Evolutionary conservation across 2,329 filamentous ascomycete genomes (phyloP).

Genomic region (Lasiodiplodia sp.): DNA sequence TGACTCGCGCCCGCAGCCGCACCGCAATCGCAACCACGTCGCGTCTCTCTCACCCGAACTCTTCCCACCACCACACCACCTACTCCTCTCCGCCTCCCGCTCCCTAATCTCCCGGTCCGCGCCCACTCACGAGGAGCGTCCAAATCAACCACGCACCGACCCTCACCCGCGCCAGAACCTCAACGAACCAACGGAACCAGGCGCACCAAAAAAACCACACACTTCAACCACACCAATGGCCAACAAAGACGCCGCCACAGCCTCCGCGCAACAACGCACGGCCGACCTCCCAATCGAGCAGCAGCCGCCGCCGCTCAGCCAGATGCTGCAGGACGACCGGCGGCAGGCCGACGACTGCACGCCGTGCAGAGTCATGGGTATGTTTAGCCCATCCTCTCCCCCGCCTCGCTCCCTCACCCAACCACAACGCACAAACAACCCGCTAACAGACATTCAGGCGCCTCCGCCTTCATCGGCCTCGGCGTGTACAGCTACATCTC

Average conservation of each 20-base stretch:
- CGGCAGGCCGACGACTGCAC: conserved; percentile 65
- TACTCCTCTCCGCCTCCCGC: neutral
- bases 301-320: conserved; percentile 11
- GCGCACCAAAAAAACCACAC: neutral
- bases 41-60: neutral
- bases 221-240: neutral
- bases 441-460: conserved; percentile 41
- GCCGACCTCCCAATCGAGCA: conserved; percentile 51
- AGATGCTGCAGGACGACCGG: conserved; percentile 13
- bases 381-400: neutral
- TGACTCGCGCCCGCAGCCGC: conserved; percentile 17
- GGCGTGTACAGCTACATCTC: conserved; percentile 56
- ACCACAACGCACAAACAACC: neutral
- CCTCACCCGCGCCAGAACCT: conserved; percentile 22
- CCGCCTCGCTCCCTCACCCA: neutral
- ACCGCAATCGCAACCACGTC: neutral
- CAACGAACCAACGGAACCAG: conserved; percentile 28
- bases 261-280: conserved; percentile 43
- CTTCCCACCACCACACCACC: neutral
- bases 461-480: conserved; percentile 54
- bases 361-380: conserved; percentile 75
- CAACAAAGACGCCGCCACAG: conserved; percentile 56
- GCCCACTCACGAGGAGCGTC: no score
- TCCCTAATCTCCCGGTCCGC: neutral
- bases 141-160: neutral